phyloP scores from a whole-genome alignment of 805 yeast genomes.

The Starmerella sp. region DNA sequence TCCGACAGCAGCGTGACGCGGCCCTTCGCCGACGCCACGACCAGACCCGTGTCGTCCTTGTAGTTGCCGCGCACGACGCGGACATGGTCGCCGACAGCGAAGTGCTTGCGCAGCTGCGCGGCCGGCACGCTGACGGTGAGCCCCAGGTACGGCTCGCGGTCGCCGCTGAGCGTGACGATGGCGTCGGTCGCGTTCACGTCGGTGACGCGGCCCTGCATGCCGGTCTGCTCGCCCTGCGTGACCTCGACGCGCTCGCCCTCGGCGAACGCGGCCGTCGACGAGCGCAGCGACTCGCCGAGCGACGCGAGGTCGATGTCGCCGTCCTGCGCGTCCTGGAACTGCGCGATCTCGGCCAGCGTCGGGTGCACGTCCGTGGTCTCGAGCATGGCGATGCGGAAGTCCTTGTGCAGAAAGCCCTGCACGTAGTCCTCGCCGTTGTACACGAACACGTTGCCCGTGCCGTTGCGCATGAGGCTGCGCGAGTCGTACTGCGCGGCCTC shows the following conservation, averaged over 20 bases:
- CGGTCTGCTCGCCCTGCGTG: slow-evolving; percentile 85
- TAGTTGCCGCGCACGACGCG: slow-evolving; percentile 86
- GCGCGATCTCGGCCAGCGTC: slow-evolving; percentile 58
- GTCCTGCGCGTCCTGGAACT: slow-evolving; percentile 60
- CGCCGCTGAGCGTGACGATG: slow-evolving; percentile 40
- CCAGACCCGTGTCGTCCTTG: slow-evolving; percentile 88
- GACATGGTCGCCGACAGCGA: slow-evolving; percentile 88
- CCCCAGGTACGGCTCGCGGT: slow-evolving; percentile 41
- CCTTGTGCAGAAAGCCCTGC: slow-evolving; percentile 79
- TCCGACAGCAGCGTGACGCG: slow-evolving; percentile 85
- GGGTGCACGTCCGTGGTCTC: slow-evolving; percentile 76
- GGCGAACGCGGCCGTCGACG: slow-evolving; percentile 61
- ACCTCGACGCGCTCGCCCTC: slow-evolving; percentile 93
- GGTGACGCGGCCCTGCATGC: slow-evolving; percentile 54
- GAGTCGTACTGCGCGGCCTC: slow-evolving; percentile 83
- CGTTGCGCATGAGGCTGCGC: slow-evolving; percentile 48
- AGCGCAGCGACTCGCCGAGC: slow-evolving; percentile 67
- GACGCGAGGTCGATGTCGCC: slow-evolving; percentile 83
- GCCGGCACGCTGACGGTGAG: slow-evolving; percentile 69
- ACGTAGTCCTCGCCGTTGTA: slow-evolving; percentile 82
- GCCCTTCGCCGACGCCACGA: slow-evolving; percentile 60
- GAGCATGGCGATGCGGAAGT: slow-evolving; percentile 69
- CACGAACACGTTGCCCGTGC: slow-evolving; percentile 42
- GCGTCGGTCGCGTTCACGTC: slow-evolving; percentile 34
- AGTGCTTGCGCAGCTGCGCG: slow-evolving; percentile 70